Evolutionary conservation across 2,329 filamentous ascomycete genomes (phyloP), one percentile per base, ranked within the genome.

Genomic region (Chrysoporthe austroafricana): DNA sequence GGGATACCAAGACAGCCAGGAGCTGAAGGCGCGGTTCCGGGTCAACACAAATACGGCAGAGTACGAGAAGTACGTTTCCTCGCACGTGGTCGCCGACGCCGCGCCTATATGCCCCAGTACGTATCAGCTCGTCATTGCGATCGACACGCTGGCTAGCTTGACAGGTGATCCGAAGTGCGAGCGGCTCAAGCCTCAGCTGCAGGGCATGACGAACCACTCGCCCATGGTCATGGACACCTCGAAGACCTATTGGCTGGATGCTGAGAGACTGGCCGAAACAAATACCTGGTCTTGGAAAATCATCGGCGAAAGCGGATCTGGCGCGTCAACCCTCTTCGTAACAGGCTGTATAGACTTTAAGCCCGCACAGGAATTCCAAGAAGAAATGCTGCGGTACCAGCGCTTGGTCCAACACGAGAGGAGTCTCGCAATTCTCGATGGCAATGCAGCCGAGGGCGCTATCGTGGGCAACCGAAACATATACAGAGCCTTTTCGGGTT

Each of bases 41-140:
- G 74, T 85, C 73, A 81, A 83, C 68, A 81, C 80, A 0, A 68
- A 58, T 8, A 73, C 71, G 0, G 66, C 75, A 0, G 73, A 77
- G 43, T 85, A 79, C 70, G 62, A 77, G n/a, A 52, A 71, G 0
- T 66, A 79, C 3, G 65, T 84, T 0, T 66, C 72, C 0, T 77
- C 77, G 8, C 82, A 85, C 69, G 57, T 79, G 3, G 79, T 83
- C 54, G 79, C 77, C 0, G 21, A 52, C 16, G 77, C 79, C 0
- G 80, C 78, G 0, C 74, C 80, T 1, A 77, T 78, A 39, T 77
- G 74, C 58, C 82, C 83, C 0, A 76, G 74, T 0, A 82, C 79
- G 0, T 64, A 83, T 0, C 68, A 82, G 62, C 50, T 76, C 5
- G 73, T 74, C 43, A 70, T 83, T 2, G 78, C 72, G 2, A 71